These are phyloP conservation scores for Magnusiomyces tetraspermus DNA, from an alignment of 1,139 yeast species.

Conservation along the genomic window DNA sequence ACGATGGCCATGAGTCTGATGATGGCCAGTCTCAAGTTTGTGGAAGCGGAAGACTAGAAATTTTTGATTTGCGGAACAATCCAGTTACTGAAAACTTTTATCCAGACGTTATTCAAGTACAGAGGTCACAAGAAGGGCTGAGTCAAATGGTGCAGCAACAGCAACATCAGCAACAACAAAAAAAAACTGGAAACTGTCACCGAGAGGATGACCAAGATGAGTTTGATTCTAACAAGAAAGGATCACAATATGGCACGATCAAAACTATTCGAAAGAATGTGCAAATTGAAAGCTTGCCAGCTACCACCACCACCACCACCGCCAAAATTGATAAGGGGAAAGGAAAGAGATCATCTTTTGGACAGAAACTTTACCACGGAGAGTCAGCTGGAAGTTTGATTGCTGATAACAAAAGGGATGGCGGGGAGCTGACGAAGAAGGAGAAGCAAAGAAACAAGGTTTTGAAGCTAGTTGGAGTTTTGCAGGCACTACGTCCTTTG, in stretches of 20 bases:
- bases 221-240: no score
- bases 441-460: not conserved
- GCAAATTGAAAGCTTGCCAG: no score
- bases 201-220: no score
- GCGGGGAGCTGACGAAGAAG: not conserved
- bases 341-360: no score
- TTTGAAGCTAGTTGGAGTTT: not conserved
- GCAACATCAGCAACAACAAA: not conserved
- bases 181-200: not conserved
- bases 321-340: no score
- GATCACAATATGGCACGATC: no score
- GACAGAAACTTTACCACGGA: no score
- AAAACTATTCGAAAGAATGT: no score
- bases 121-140: not conserved
- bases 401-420: no score
- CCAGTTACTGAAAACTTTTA: slow-evolving; percentile 27
- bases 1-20: not conserved
- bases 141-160: not conserved
- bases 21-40: not conserved
- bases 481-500: not conserved
- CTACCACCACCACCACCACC: no score
- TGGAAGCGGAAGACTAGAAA: slow-evolving; percentile 10
- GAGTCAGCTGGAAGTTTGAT: no score
- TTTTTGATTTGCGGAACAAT: slow-evolving; percentile 28
- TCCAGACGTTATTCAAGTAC: slow-evolving; percentile 13